These are phyloP conservation scores for Hypoxylon sp. DNA, from an alignment of 2,329 filamentous ascomycete species.

Conservation along the genomic window DNA sequence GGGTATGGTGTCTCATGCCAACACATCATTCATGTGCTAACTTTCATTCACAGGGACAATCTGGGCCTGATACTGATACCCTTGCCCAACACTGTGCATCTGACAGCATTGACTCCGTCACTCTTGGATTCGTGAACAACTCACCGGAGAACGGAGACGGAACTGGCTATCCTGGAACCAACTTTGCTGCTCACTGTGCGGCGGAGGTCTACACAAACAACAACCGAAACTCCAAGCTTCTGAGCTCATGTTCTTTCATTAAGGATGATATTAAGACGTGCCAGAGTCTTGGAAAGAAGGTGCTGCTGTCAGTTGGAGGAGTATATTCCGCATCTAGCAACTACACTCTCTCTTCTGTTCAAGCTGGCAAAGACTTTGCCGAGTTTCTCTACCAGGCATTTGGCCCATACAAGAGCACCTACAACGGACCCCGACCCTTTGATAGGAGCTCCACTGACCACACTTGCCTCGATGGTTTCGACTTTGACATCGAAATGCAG, in stretches of 20 bases:
- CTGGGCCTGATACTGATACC: conserved; percentile 38
- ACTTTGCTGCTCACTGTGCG: conserved; percentile 56
- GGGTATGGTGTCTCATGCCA: conserved; percentile 34
- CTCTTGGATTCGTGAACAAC: conserved; percentile 56
- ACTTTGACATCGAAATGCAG: conserved; percentile 47
- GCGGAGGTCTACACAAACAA: conserved; percentile 50
- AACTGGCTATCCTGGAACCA: conserved; percentile 53
- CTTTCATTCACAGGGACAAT: conserved; percentile 38
- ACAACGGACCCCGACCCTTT: conserved; percentile 43
- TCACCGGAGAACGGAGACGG: conserved; percentile 55
- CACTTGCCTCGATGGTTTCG: conserved; percentile 45
- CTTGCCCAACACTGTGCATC: conserved; percentile 50
- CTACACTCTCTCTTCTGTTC: conserved; percentile 52
- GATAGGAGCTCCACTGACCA: conserved; percentile 33
- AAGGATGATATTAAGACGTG: conserved; percentile 59
- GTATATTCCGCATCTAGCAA: conserved; percentile 50
- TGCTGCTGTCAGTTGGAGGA: conserved; percentile 74
- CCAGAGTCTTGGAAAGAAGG: conserved; percentile 70
- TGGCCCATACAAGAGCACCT: conserved; percentile 50
- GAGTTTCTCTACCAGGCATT: conserved; percentile 56
- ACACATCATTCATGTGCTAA: conserved; percentile 15
- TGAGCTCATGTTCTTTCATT: conserved; percentile 52
- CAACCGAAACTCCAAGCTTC: conserved; percentile 49
- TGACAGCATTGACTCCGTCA: conserved; percentile 56
- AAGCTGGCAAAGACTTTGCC: conserved; percentile 53